phyloP scores from a whole-genome alignment of 768 basidiomycete species.

The Boletus barrowsii region DNA sequence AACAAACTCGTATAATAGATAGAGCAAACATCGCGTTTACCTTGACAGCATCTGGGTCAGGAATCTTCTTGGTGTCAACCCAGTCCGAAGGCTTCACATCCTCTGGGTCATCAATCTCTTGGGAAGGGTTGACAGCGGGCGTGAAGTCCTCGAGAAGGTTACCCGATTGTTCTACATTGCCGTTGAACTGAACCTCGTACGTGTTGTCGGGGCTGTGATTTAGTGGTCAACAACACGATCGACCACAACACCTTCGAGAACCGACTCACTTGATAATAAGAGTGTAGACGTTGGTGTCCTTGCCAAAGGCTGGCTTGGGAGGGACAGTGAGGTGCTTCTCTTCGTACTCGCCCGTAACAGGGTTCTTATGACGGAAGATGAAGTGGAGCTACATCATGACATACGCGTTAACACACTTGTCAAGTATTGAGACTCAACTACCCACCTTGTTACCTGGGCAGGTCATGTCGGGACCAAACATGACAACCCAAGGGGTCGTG shows the following conservation, averaged over 20 bases:
- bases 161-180: constrained; percentile 74
- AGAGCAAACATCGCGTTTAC: constrained; percentile 30
- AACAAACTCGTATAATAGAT: neutral
- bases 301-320: constrained; percentile 84
- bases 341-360: constrained; percentile 87
- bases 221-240: neutral
- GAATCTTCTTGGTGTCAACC: constrained; percentile 87
- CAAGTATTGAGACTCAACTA: neutral
- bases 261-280: constrained; percentile 79
- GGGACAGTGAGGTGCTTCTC: constrained; percentile 91
- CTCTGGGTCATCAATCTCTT: constrained; percentile 90
- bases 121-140: constrained; percentile 87
- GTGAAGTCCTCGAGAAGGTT: constrained; percentile 90
- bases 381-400: constrained; percentile 74
- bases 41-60: constrained; percentile 83
- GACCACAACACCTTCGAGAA: neutral
- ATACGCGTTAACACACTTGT: constrained; percentile 1
- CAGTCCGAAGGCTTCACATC: constrained; percentile 90
- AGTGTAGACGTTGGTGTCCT: constrained; percentile 92
- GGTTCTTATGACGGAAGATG: constrained; percentile 98
- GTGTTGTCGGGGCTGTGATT: constrained; percentile 81
- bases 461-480: constrained; percentile 97
- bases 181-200: constrained; percentile 88
- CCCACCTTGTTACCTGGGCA: constrained; percentile 87
- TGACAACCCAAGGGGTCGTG: constrained; percentile 91